phyloP scores from a whole-genome alignment of 2,329 filamentous ascomycete species.

The Alternaria infectoria region DNA sequence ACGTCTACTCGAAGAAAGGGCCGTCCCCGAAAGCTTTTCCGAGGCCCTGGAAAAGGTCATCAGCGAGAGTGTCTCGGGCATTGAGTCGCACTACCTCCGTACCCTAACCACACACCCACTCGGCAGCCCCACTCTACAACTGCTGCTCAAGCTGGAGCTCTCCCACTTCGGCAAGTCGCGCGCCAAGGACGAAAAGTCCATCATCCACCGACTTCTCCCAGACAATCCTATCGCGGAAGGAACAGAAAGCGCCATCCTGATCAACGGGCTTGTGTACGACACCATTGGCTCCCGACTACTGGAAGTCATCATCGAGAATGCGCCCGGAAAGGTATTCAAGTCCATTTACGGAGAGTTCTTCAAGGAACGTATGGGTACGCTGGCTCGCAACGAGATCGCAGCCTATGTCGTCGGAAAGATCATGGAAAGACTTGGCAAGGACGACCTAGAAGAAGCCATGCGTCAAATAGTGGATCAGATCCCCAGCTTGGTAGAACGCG shows the following conservation, averaged over 20 bases:
- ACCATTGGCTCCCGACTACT: conserved; percentile 87
- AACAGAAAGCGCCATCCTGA: conserved; percentile 76
- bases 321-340: conserved; percentile 91
- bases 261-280: conserved; percentile 88
- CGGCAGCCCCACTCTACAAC: conserved; percentile 90
- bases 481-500: conserved; percentile 73
- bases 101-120: conserved; percentile 87
- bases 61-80: conserved; percentile 71
- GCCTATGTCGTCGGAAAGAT: conserved; percentile 85
- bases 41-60: conserved; percentile 83
- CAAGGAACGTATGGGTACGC: conserved; percentile 76
- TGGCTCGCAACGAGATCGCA: conserved; percentile 88
- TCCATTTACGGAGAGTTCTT: conserved; percentile 81
- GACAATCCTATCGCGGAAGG: conserved; percentile 77
- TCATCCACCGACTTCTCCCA: conserved; percentile 79
- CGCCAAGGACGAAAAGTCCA: conserved; percentile 68
- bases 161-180: conserved; percentile 72
- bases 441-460: conserved; percentile 78
- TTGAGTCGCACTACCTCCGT: conserved; percentile 81
- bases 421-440: conserved; percentile 82
- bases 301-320: conserved; percentile 81
- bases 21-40: conserved; percentile 80
- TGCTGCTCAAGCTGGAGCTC: conserved; percentile 86
- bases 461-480: conserved; percentile 76
- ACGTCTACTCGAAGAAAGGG: conserved; percentile 46